These are phyloP conservation scores for Peronospora destructor DNA, from an alignment of 352 stramenopile species.

Conservation along the genomic window DNA sequence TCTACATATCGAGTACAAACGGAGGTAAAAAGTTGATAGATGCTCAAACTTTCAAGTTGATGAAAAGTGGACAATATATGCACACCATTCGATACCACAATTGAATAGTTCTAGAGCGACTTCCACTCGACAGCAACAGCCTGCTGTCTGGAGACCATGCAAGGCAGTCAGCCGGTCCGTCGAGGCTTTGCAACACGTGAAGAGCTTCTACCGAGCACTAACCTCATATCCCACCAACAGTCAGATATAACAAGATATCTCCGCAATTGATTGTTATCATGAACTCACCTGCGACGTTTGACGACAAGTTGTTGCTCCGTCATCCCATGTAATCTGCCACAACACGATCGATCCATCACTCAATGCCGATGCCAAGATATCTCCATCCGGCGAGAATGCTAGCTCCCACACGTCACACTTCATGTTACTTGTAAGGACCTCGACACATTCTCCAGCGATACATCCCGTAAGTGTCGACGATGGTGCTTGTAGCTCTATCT, in stretches of 20 bases:
- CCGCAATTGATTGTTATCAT: background rate
- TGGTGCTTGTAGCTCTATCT: conserved; percentile 19
- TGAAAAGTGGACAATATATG: too few species aligned
- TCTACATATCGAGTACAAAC: conserved; percentile 25
- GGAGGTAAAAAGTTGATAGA: background rate
- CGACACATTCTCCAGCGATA: conserved; percentile 32
- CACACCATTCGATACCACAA: conserved; percentile 53
- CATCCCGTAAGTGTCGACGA: conserved; percentile 8
- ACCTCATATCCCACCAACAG: conserved; percentile 9
- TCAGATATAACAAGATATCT: background rate
- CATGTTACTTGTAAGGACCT: conserved; percentile 41
- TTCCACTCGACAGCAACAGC: conserved; percentile 48
- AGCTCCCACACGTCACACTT: conserved; percentile 52
- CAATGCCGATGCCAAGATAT: conserved; percentile 67
- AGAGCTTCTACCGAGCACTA: conserved; percentile 19
- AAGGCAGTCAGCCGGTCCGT: conserved; percentile 48
- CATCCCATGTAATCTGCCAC: conserved; percentile 42
- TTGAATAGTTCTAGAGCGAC: conserved; percentile 50
- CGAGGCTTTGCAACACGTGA: conserved; percentile 38
- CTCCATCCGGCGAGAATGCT: conserved; percentile 72
- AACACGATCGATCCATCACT: conserved; percentile 74
- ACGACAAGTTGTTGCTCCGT: background rate
- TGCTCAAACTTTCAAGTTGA: too few species aligned
- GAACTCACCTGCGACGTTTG: conserved; percentile 12
- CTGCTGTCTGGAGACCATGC: conserved; percentile 62